phyloP scores from a whole-genome alignment of 176 grass and related monocot species.

The Dactylis glomerata region DNA sequence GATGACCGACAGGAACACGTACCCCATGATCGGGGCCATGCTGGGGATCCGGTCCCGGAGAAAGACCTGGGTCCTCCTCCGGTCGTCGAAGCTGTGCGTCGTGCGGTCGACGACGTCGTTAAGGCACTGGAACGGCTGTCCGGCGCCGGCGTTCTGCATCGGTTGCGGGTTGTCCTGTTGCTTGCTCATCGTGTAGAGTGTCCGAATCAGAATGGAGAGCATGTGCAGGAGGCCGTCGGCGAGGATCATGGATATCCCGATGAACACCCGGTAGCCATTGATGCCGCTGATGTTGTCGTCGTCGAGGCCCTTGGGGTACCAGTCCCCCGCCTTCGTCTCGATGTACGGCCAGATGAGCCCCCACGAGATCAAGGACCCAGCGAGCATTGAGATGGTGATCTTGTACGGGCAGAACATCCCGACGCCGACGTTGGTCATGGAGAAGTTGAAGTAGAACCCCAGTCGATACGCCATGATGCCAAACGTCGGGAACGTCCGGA shows the following conservation, averaged over 20 bases:
- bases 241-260: conserved; percentile 61
- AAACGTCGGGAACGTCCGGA: conserved; percentile 53
- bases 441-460: conserved; percentile 69
- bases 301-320: conserved; percentile 37
- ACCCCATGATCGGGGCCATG: conserved; percentile 14
- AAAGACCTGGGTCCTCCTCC: conserved; percentile 35
- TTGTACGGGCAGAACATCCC: conserved; percentile 57
- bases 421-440: conserved; percentile 51
- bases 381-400: conserved; percentile 53
- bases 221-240: conserved; percentile 58
- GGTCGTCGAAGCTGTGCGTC: conserved; percentile 48
- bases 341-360: conserved; percentile 62
- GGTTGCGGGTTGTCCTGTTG: neutral
- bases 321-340: conserved; percentile 43
- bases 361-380: conserved; percentile 50
- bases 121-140: conserved; percentile 12
- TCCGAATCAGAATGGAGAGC: conserved; percentile 36
- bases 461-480: conserved; percentile 34
- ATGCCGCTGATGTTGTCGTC: conserved; percentile 45
- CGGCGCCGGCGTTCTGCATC: neutral
- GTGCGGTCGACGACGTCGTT: neutral
- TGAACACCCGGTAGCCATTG: conserved; percentile 56
- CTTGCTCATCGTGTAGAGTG: conserved; percentile 20
- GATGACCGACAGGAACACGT: conserved; percentile 24
- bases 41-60: conserved; percentile 44